Evolutionary conservation across 352 stramenopile species (phyloP).

Genomic region (Pythium phragmitis): DNA sequence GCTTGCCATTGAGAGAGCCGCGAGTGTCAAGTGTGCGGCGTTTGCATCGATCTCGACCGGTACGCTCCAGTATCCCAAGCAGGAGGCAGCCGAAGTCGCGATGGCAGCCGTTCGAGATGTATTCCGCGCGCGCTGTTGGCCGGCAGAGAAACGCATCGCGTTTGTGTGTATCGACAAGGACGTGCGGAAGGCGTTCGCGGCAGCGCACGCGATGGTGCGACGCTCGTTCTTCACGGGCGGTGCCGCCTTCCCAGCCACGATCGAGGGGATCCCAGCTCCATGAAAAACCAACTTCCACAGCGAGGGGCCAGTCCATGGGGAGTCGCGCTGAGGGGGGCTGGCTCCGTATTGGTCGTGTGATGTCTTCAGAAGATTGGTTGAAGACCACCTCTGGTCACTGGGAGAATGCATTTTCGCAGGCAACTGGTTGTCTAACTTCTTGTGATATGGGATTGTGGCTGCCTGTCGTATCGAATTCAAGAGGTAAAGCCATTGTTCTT

Average conservation of each 20-base stretch:
- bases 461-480: not conserved
- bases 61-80: constrained; percentile 31
- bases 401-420: not conserved
- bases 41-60: constrained; percentile 65
- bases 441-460: not conserved
- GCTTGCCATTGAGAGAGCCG: constrained; percentile 26
- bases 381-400: not conserved
- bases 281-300: not conserved
- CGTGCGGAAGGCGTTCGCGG: constrained; percentile 35
- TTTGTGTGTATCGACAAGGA: constrained; percentile 58
- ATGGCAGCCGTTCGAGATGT: constrained; percentile 42
- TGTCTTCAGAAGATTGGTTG: not conserved
- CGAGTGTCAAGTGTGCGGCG: constrained; percentile 35
- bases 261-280: constrained; percentile 2
- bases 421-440: not conserved
- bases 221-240: constrained; percentile 13
- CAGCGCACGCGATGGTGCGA: constrained; percentile 7
- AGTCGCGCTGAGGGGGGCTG: too few relatives aligned
- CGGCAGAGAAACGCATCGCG: constrained; percentile 29
- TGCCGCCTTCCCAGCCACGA: not conserved
- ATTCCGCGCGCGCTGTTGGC: constrained; percentile 38
- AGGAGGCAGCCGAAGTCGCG: constrained; percentile 37
- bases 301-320: too few relatives aligned
- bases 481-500: not conserved
- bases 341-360: too few relatives aligned